Percentiles rank a stretch among this genome's conserved stretches.
Evolutionary conservation across 1,284 basidiomycete genomes (phyloP).

Genomic region (Schizophyllum amplum): DNA sequence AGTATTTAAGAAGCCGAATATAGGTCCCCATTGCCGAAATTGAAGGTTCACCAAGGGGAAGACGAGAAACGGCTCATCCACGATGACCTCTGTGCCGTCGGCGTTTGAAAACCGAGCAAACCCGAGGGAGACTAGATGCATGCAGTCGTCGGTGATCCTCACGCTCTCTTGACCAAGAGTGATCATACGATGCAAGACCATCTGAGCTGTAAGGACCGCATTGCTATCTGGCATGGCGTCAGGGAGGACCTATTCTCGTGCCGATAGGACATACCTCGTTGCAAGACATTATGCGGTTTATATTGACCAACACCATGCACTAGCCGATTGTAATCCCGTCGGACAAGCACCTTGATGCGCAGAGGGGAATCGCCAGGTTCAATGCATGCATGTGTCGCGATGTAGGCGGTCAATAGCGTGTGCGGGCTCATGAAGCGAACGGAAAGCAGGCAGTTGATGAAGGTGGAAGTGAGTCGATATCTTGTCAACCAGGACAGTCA

Average conservation of each 20-base stretch:
- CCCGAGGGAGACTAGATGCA: not conserved
- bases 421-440: conserved; percentile 21
- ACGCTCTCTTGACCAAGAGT: not conserved
- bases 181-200: not conserved
- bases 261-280: not conserved
- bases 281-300: not conserved
- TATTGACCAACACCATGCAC: not conserved
- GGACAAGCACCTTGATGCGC: not conserved
- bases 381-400: not conserved
- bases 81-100: not conserved
- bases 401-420: not conserved
- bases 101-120: not conserved
- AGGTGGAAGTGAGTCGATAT: conserved; percentile 32
- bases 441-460: conserved; percentile 25
- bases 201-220: not conserved
- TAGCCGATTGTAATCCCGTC: not conserved
- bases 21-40: not conserved
- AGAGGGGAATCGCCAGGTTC: not conserved
- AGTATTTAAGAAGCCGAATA: not conserved
- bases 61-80: not conserved
- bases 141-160: not conserved
- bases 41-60: not conserved
- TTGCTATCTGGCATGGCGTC: not conserved
- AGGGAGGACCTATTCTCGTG: not conserved
- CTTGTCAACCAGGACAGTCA: conserved; percentile 15